Percentiles rank a stretch among this genome's conserved stretches.
These are phyloP conservation scores for Apophysomyces variabilis DNA, from an alignment of 371 early-diverging fungal genomes.

Conservation along the genomic window DNA sequence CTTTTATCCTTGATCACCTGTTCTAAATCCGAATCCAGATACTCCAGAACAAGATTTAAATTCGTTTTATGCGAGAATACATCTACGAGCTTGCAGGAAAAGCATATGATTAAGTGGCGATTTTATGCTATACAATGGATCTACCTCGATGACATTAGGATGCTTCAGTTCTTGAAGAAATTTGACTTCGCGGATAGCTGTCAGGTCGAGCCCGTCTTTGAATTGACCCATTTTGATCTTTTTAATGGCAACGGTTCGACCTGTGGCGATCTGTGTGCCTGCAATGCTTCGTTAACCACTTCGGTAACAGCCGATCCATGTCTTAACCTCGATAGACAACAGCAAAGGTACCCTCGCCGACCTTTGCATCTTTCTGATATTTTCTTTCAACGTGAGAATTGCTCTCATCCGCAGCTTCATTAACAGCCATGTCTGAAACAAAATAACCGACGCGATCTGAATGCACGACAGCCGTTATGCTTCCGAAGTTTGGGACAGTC, in stretches of 20 bases:
- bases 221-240: conserved; percentile 92
- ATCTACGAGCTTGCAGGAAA: conserved; percentile 78
- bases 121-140: not conserved
- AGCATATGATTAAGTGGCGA: not conserved
- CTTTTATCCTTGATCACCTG: conserved; percentile 95
- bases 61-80: conserved; percentile 93
- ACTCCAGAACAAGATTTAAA: conserved; percentile 97
- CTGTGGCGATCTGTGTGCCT: conserved; percentile 60
- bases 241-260: conserved; percentile 89
- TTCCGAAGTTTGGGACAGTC: not conserved
- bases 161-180: conserved; percentile 92
- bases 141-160: conserved; percentile 89
- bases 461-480: not conserved
- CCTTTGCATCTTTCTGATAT: conserved; percentile 82
- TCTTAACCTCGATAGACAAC: conserved; percentile 83
- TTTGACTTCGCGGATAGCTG: conserved; percentile 98
- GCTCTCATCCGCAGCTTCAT: conserved; percentile 55
- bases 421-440: not conserved
- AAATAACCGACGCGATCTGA: not conserved
- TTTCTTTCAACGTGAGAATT: conserved; percentile 67
- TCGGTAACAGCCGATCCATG: not conserved
- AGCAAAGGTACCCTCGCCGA: conserved; percentile 97
- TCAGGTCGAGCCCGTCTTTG: conserved; percentile 91
- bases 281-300: conserved; percentile 1
- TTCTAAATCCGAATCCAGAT: conserved; percentile 95